phyloP scores from a whole-genome alignment of 202 grass and related monocot species.

The Elaeis oleifera region DNA sequence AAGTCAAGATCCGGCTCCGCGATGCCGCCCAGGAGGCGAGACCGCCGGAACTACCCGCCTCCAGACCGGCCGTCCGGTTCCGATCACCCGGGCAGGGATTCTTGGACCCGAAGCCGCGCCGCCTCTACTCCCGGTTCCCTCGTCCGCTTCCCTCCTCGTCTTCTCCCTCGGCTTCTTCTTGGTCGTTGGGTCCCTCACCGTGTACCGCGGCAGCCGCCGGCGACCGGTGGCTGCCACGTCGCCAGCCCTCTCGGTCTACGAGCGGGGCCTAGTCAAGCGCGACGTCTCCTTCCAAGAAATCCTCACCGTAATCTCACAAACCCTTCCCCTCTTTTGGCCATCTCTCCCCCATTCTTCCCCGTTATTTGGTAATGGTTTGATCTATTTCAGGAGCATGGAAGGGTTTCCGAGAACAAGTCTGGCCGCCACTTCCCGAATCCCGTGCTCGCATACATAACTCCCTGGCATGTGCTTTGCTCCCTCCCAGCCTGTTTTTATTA shows the following conservation, averaged over 20 bases:
- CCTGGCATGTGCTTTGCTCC: constrained; percentile 39
- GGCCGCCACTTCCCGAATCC: constrained; percentile 61
- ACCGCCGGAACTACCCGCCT: constrained; percentile 38
- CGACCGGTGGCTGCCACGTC: constrained; percentile 35
- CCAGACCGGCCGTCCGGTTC: constrained; percentile 14
- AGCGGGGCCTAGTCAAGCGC: constrained; percentile 58
- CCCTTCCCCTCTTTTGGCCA: constrained; percentile 1
- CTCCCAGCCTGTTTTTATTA: too few species aligned
- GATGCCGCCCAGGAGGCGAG: constrained; percentile 60
- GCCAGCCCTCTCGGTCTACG: constrained; percentile 39
- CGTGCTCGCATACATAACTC: constrained; percentile 73
- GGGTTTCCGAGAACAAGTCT: constrained; percentile 49
- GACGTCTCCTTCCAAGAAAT: constrained; percentile 48
- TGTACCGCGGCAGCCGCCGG: background rate
- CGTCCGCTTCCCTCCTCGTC: constrained; percentile 18
- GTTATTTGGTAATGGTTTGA: constrained; percentile 1
- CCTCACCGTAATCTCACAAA: constrained; percentile 40
- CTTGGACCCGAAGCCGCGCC: constrained; percentile 8
- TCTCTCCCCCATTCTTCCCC: too few species aligned
- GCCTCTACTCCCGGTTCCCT: background rate
- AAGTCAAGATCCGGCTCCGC: background rate
- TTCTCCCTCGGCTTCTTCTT: constrained; percentile 23
- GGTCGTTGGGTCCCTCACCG: background rate
- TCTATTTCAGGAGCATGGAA: constrained; percentile 46
- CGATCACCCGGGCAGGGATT: constrained; percentile 11